Evolutionary conservation across 2,329 filamentous ascomycete genomes (phyloP).

Genomic region (Xylariaceae sp.): DNA sequence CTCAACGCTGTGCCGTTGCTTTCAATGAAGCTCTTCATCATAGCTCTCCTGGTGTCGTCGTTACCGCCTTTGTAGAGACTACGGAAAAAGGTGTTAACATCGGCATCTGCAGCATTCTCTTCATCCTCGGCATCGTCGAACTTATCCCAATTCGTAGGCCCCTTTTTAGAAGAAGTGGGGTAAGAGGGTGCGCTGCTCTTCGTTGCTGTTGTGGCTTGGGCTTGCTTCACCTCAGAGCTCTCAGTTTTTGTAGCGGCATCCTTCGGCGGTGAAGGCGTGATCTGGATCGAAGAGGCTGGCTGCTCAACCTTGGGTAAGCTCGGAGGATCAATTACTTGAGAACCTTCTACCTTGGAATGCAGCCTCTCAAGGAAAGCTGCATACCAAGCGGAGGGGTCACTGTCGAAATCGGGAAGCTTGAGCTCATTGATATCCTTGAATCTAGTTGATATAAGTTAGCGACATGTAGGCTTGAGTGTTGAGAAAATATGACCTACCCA

Average conservation of each 20-base stretch:
- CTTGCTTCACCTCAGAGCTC: constrained; percentile 11
- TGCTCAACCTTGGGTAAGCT: neutral
- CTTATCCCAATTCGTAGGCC: constrained; percentile 90
- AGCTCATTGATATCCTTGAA: constrained; percentile 22
- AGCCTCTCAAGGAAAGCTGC: constrained; percentile 18
- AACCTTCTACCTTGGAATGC: constrained; percentile 24
- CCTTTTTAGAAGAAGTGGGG: constrained; percentile 77
- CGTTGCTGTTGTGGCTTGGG: constrained; percentile 4
- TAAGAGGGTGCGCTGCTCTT: constrained; percentile 52
- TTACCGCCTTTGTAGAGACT: constrained; percentile 72
- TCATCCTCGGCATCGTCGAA: constrained; percentile 51
- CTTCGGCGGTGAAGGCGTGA: constrained; percentile 1
- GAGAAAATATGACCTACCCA: constrained; percentile 21
- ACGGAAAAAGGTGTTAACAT: constrained; percentile 83
- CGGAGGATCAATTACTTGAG: neutral
- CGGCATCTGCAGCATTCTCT: constrained; percentile 53
- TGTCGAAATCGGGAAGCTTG: constrained; percentile 15
- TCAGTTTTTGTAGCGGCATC: constrained; percentile 7
- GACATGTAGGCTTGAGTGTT: neutral
- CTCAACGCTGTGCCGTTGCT: constrained; percentile 90
- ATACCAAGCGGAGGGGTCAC: constrained; percentile 25
- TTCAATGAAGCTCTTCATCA: constrained; percentile 96
- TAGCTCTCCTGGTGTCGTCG: constrained; percentile 78
- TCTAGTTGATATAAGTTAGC: constrained; percentile 20
- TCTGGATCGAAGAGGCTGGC: constrained; percentile 10